A percentile compares a stretch with the other conserved stretches of the same genome.
phyloP scores from a whole-genome alignment of 169 alveolate genomes.

The Amoebophrya sp. region DNA sequence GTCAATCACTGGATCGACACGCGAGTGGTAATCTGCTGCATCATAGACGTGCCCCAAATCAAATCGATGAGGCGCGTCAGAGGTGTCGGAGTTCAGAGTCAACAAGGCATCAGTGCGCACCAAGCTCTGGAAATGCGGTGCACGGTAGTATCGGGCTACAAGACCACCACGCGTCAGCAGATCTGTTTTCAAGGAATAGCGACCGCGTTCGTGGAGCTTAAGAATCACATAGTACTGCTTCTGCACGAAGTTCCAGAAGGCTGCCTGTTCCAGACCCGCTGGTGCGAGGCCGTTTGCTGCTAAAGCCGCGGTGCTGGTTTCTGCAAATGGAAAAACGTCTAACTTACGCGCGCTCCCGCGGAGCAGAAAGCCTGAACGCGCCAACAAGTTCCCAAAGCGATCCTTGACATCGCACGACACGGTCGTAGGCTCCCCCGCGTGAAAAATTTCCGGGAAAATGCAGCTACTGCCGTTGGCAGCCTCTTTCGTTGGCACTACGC shows the following conservation, averaged over 20 bases:
- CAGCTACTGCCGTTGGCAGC: neutral
- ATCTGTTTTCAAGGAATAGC: neutral
- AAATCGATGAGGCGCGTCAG: neutral
- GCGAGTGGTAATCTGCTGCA: neutral
- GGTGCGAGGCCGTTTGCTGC: neutral
- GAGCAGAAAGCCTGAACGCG: neutral
- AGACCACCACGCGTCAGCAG: neutral
- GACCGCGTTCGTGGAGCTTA: neutral
- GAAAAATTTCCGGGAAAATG: neutral
- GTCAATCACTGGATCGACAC: neutral
- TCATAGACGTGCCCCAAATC: neutral
- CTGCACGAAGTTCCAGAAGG: slow-evolving; percentile 6
- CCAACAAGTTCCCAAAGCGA: neutral
- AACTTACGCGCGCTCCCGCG: slow-evolving; percentile 20
- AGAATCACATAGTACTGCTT: slow-evolving; percentile 1
- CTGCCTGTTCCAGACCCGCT: neutral
- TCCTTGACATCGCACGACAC: neutral
- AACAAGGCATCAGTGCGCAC: neutral
- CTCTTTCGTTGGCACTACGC: neutral
- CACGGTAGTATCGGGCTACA: neutral
- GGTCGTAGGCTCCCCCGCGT: neutral
- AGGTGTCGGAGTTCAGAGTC: neutral
- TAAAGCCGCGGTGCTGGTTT: neutral
- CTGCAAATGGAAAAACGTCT: neutral
- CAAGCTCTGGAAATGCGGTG: neutral